Conservation (phyloP, 805 yeast genomes). For the Metschnikowia chrysomelidarum region DNA sequence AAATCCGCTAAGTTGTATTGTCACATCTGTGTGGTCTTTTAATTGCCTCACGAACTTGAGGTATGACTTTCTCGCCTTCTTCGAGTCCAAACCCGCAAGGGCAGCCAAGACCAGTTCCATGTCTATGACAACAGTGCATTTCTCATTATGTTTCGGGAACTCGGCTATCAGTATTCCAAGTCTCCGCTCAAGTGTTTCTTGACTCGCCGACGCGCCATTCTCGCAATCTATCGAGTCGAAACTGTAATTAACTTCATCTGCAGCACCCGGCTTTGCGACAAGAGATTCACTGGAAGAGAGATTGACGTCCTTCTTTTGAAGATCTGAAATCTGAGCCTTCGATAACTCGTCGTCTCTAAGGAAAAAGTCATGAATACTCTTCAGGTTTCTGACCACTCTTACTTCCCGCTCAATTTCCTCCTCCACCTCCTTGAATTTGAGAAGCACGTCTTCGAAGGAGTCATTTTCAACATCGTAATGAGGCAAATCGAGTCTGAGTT, state of each 20-base stretch:
- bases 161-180: background rate
- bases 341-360: conserved; percentile 44
- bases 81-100: conserved; percentile 2
- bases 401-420: conserved; percentile 18
- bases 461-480: conserved; percentile 16
- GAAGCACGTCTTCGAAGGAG: conserved; percentile 17
- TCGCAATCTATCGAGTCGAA: conserved; percentile 3
- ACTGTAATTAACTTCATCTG: conserved; percentile 5
- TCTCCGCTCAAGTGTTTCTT: conserved; percentile 2
- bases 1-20: conserved; percentile 30
- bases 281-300: conserved; percentile 18
- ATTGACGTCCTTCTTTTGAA: conserved; percentile 29
- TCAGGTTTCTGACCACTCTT: conserved; percentile 7
- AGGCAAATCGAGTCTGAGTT: conserved; percentile 15
- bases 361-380: conserved; percentile 24
- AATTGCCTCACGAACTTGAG: conserved; percentile 37
- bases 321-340: conserved; percentile 40
- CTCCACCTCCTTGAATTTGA: conserved; percentile 19
- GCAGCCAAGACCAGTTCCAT: conserved; percentile 8
- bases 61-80: conserved; percentile 14
- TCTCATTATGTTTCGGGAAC: conserved; percentile 6
- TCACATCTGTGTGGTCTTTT: conserved; percentile 30
- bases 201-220: conserved; percentile 1
- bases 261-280: conserved; percentile 9
- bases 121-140: conserved; percentile 3